Evolutionary conservation across 2,329 filamentous ascomycete species (phyloP).

Genomic region (Tetracladium maxilliforme): DNA sequence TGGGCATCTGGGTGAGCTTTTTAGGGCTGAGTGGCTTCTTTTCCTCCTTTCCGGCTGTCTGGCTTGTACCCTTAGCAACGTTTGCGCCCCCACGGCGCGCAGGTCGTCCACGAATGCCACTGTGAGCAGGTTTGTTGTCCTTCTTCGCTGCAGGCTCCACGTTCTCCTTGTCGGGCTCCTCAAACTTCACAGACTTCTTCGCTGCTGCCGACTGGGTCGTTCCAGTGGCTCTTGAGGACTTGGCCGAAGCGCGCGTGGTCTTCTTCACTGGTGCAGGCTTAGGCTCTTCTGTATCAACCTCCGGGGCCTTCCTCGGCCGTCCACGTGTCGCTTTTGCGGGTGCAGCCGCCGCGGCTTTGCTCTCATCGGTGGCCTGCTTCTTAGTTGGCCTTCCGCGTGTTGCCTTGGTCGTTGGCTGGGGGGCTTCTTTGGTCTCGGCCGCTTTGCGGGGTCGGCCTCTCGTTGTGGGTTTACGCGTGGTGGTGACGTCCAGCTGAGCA

Average conservation of each 20-base stretch:
- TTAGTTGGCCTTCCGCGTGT: conserved; percentile 6
- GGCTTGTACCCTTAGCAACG: too few relatives aligned
- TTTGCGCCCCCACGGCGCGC: conserved; percentile 12
- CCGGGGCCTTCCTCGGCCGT: conserved; percentile 24
- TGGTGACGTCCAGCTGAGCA: conserved; percentile 15
- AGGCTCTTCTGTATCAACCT: conserved; percentile 6
- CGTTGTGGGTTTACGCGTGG: conserved; percentile 16
- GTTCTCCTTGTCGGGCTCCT: conserved; percentile 51
- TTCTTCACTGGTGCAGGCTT: conserved; percentile 20
- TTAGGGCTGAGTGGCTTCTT: conserved; percentile 44
- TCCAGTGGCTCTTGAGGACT: conserved; percentile 18
- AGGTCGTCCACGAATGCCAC: conserved; percentile 13
- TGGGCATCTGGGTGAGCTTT: conserved; percentile 44
- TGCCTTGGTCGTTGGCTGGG: conserved; percentile 12
- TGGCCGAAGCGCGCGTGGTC: conserved; percentile 17
- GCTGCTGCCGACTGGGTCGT: conserved; percentile 26
- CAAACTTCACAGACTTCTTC: conserved; percentile 49
- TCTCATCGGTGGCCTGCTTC: too few relatives aligned
- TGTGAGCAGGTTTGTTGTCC: conserved; percentile 28
- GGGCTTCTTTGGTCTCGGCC: conserved; percentile 10
- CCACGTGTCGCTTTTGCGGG: conserved; percentile 23
- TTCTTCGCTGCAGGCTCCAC: conserved; percentile 31
- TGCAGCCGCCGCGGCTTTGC: conserved; percentile 4
- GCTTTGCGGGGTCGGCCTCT: conserved; percentile 32
- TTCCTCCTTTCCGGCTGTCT: conserved; percentile 21